A percentile compares a stretch with the other conserved stretches of the same genome.
phyloP scores from a whole-genome alignment of 495 filamentous ascomycete species.

The Lineolata rhizophorae region DNA sequence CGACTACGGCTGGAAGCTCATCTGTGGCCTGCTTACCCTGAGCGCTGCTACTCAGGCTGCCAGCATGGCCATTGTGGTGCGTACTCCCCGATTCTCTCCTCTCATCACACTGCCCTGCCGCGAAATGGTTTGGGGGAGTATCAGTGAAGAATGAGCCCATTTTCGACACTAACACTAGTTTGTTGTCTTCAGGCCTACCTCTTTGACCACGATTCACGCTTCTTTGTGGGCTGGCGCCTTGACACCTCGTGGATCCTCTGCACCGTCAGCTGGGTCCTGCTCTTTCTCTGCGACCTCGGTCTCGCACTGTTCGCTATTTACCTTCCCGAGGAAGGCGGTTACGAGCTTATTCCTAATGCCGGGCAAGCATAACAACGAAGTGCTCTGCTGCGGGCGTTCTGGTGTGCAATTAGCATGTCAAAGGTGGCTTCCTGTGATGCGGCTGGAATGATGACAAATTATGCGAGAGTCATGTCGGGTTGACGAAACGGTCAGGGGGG shows the following conservation, averaged over 20 bases:
- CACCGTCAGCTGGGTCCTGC: conserved; percentile 47
- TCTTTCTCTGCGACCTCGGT: conserved; percentile 34
- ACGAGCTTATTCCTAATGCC: conserved; percentile 64
- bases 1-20: conserved; percentile 54
- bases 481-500: too few species aligned
- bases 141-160: too few species aligned
- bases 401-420: too few species aligned
- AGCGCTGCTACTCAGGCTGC: conserved; percentile 40
- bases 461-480: too few species aligned
- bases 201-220: conserved; percentile 67
- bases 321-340: conserved; percentile 64
- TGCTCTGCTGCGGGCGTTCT: too few species aligned
- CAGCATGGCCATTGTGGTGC: conserved; percentile 60
- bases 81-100: conserved; percentile 15
- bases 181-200: conserved; percentile 40
- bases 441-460: too few species aligned
- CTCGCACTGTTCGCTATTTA: conserved; percentile 40
- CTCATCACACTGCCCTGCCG: background rate
- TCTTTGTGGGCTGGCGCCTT: conserved; percentile 67
- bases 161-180: background rate
- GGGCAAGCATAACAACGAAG: too few species aligned
- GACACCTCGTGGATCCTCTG: conserved; percentile 59
- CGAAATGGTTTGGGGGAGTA: too few species aligned
- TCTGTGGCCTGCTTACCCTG: conserved; percentile 38
- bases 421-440: too few species aligned